A percentile compares a stretch with the other conserved stretches of the same genome.
These are phyloP conservation scores for Eleusine indica DNA, from an alignment of 176 grass and related monocot species.

Conservation along the genomic window DNA sequence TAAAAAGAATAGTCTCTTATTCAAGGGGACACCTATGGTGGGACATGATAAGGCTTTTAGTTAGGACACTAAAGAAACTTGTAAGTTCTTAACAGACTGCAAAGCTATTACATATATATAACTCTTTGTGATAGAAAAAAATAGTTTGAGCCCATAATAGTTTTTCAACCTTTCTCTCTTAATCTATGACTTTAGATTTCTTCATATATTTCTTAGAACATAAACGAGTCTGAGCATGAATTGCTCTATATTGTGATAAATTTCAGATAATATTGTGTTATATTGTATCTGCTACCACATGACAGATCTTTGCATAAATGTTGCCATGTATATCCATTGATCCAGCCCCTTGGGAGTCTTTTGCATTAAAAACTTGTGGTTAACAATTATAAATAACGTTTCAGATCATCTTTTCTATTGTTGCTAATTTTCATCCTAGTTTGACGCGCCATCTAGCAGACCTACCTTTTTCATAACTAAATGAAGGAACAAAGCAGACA, in stretches of 20 bases:
- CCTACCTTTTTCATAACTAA: background rate
- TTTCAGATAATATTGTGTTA: background rate
- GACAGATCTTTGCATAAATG: too few relatives aligned
- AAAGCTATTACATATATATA: background rate
- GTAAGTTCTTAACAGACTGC: background rate
- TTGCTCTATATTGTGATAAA: background rate
- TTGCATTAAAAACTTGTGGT: background rate
- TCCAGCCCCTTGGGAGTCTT: background rate
- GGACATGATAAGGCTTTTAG: background rate
- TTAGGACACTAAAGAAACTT: background rate
- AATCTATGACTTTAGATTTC: background rate
- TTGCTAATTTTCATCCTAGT: background rate
- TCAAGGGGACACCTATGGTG: background rate
- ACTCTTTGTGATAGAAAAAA: background rate
- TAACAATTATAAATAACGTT: background rate
- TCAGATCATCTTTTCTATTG: background rate
- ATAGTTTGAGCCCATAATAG: background rate
- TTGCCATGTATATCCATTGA: background rate
- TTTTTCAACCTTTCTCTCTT: background rate
- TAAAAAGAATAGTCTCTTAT: background rate
- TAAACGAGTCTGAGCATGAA: background rate
- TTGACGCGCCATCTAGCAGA: background rate
- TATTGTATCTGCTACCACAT: background rate
- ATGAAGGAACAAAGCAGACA: conserved; percentile 12
- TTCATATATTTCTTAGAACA: background rate